Conservation (phyloP, 2,329 filamentous ascomycete species). For the Myriosclerotinia scirpicola region DNA sequence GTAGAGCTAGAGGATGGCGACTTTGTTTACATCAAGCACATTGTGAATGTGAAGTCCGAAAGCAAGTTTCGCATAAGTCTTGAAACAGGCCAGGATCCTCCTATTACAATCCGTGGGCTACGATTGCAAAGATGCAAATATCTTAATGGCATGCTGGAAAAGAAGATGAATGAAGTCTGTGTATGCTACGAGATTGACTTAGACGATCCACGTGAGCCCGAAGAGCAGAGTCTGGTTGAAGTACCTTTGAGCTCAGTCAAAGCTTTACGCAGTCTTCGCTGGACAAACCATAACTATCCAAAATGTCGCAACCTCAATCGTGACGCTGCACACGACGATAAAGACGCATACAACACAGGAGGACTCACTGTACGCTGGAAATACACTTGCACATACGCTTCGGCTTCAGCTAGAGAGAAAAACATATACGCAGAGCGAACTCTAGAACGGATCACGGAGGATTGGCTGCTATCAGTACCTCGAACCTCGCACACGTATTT, state of each 20-base stretch:
- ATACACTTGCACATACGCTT: slow-evolving; percentile 37
- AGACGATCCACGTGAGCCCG: slow-evolving; percentile 40
- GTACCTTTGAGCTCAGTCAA: slow-evolving; percentile 45
- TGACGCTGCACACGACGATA: not conserved
- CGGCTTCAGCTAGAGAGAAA: slow-evolving; percentile 30
- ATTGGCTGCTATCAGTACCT: not conserved
- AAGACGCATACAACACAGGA: slow-evolving; percentile 34
- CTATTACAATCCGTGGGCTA: slow-evolving; percentile 45
- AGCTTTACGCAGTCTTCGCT: slow-evolving; percentile 46
- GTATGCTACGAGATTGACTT: slow-evolving; percentile 44
- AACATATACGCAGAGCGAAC: slow-evolving; percentile 32
- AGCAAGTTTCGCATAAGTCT: slow-evolving; percentile 36
- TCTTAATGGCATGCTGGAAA: slow-evolving; percentile 42
- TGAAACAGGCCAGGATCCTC: slow-evolving; percentile 40
- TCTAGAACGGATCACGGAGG: slow-evolving; percentile 28
- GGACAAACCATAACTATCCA: slow-evolving; percentile 57
- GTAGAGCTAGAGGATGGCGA: slow-evolving; percentile 33
- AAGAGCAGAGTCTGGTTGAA: slow-evolving; percentile 47
- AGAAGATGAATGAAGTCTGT: slow-evolving; percentile 49
- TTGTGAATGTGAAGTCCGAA: slow-evolving; percentile 4
- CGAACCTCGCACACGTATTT: slow-evolving; percentile 5
- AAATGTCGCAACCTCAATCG: slow-evolving; percentile 38
- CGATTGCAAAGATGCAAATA: slow-evolving; percentile 42
- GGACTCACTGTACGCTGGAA: slow-evolving; percentile 56
- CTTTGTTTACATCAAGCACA: slow-evolving; percentile 45